A percentile compares a stretch with the other conserved stretches of the same genome.
phyloP scores from a whole-genome alignment of 345 rosid genomes.

The Populus davidiana region DNA sequence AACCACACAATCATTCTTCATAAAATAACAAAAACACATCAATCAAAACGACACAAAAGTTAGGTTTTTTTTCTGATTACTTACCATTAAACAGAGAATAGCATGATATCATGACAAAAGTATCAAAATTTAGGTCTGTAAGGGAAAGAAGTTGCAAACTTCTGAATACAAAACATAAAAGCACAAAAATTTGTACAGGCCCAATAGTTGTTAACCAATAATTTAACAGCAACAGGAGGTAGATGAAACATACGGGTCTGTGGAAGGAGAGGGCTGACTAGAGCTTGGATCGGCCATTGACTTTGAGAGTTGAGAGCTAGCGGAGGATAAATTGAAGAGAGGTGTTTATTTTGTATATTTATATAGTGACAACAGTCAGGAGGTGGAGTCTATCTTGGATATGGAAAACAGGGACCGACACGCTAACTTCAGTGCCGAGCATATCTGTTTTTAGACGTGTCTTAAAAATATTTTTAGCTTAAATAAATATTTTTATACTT shows the following conservation, averaged over 20 bases:
- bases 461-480: too few species aligned
- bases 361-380: too few species aligned
- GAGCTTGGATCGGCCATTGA: constrained; percentile 24
- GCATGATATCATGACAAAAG: not conserved
- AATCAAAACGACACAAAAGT: not conserved
- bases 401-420: too few species aligned
- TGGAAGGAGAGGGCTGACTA: constrained; percentile 2
- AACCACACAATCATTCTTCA: not conserved
- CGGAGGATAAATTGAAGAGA: not conserved
- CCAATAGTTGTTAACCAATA: too few species aligned
- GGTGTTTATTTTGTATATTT: too few species aligned
- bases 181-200: not conserved
- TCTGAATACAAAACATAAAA: not conserved
- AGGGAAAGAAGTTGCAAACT: not conserved
- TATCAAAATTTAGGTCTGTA: too few species aligned
- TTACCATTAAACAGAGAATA: not conserved
- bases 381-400: too few species aligned
- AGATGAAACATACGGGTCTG: constrained; percentile 10
- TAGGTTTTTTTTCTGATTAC: not conserved
- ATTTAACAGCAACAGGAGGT: not conserved
- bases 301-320: not conserved
- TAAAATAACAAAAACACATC: not conserved
- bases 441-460: too few species aligned
- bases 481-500: too few species aligned
- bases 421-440: too few species aligned